phyloP scores from a whole-genome alignment of 345 rosid genomes.

The Kernera saxatilis region DNA sequence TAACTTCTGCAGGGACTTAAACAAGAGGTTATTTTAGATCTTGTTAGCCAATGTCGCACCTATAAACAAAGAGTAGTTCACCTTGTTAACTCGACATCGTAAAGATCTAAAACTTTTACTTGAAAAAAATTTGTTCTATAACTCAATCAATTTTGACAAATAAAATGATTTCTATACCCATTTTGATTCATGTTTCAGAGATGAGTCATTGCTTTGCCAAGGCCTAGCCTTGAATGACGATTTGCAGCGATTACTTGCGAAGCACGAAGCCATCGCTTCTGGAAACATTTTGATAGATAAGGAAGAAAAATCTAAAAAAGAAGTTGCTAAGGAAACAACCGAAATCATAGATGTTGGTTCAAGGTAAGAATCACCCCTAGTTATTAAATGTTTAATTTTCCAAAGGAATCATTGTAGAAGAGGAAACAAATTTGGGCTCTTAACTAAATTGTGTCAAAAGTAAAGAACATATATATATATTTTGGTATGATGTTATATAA shows the following conservation, averaged over 20 bases:
- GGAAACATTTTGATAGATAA: slow-evolving; percentile 40
- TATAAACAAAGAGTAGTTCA: slow-evolving; percentile 97
- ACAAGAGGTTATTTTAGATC: slow-evolving; percentile 92
- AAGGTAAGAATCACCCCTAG: slow-evolving; percentile 10
- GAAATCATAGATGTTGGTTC: slow-evolving; percentile 45
- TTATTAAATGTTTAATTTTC: neutral
- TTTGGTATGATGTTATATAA: too few relatives aligned
- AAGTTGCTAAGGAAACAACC: slow-evolving; percentile 30
- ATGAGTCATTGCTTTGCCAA: slow-evolving; percentile 87
- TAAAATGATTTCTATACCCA: neutral
- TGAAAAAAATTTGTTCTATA: neutral
- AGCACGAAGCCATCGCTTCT: slow-evolving; percentile 77
- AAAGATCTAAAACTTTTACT: slow-evolving; percentile 15
- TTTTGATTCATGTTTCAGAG: slow-evolving; percentile 43
- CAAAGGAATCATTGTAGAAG: neutral
- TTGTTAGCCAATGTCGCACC: slow-evolving; percentile 92
- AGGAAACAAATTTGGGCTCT: too few relatives aligned
- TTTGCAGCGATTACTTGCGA: slow-evolving; percentile 84
- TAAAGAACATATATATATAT: too few relatives aligned
- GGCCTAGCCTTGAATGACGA: slow-evolving; percentile 92
- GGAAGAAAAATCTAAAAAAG: slow-evolving; percentile 41
- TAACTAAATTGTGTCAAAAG: too few relatives aligned
- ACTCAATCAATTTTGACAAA: neutral
- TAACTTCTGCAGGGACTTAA: slow-evolving; percentile 57
- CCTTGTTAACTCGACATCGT: slow-evolving; percentile 97